Conservation (phyloP, 2,329 filamentous ascomycete species). For the Colletotrichum agaves region DNA sequence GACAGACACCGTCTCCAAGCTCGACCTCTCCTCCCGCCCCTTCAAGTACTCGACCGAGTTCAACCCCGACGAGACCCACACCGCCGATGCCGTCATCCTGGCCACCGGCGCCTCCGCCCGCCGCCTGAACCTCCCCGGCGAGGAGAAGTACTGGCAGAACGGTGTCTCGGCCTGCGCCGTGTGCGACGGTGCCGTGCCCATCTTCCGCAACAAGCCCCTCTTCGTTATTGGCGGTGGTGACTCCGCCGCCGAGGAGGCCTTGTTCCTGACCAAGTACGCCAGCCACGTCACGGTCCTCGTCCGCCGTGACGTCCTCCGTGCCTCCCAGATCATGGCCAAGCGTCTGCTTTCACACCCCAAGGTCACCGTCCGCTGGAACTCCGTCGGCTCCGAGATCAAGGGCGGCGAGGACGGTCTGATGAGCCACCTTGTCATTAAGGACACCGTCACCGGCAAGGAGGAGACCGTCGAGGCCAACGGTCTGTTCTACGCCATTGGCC, state of each 20-base stretch:
- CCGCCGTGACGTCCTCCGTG: conserved; percentile 84
- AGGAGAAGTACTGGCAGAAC: conserved; percentile 97
- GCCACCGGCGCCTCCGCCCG: conserved; percentile 94
- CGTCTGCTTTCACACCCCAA: conserved; percentile 86
- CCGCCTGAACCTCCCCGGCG: conserved; percentile 83
- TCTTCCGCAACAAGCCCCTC: conserved; percentile 95
- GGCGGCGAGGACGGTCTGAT: conserved; percentile 89
- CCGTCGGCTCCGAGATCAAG: conserved; percentile 82
- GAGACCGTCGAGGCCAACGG: conserved; percentile 92
- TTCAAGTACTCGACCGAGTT: conserved; percentile 97
- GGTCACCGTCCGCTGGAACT: conserved; percentile 90
- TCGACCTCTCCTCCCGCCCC: conserved; percentile 85
- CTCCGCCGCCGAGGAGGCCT: conserved; percentile 95
- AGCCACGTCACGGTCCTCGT: conserved; percentile 95
- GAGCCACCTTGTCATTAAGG: conserved; percentile 86
- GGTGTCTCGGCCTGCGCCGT: conserved; percentile 97
- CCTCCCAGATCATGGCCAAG: conserved; percentile 91
- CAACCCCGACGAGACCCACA: conserved; percentile 83
- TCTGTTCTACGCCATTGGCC: conserved; percentile 96
- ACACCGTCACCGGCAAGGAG: conserved; percentile 78
- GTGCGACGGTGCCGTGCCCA: conserved; percentile 95
- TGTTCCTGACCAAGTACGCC: conserved; percentile 98
- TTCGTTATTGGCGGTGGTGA: conserved; percentile 97
- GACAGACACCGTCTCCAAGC: conserved; percentile 88
- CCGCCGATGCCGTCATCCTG: conserved; percentile 91